Evolutionary conservation across 2,329 filamentous ascomycete genomes (phyloP), one percentile per base, ranked within the genome.

Genomic region (Didymella pomorum): DNA sequence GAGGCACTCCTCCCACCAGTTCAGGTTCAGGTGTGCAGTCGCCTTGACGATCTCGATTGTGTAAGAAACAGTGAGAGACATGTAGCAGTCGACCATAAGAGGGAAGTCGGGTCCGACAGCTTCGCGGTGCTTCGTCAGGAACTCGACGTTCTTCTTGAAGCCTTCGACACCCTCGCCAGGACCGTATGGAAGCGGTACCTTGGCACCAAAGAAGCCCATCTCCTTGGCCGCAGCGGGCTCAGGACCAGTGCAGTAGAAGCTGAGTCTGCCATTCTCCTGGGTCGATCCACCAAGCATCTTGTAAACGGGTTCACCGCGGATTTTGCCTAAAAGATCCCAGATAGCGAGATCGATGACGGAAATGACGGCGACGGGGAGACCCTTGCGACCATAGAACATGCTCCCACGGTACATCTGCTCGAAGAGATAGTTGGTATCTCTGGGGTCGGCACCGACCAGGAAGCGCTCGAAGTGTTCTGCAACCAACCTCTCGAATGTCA

Each of bases 1-100:
- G 62, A 97, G 81, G 65, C 92, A 96, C 81, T 97, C 93, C 81
- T 97, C 93, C 92, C 92, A 97, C 93, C 93, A 97, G 81, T 97
- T 93, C 76, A 97, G 93, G 77, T 94, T 86, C 66, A 97, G 85
- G 67, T 93, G 88, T 68, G 91, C 86, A 74, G 89, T 92, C 50
- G 89, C 89, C 79, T 93, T 91, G 60, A 91, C 93, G 23, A 97
- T 84, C 78, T 97, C 90, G 67, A 97, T 96, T 4, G 92, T 96
- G 80, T 97, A 97, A 1, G 91, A 82, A 25, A 97, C 93, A 71
- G 93, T 97, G 71, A 97, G 82, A 67, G 90, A 93, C 93, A 97
- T 97, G 80, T 96, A 97, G 83, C 93, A 97, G 80, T 97, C 93
- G 5, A 97, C 93, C 83, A 96, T 93, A 66, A 97, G 84, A 44